phyloP scores from a whole-genome alignment of 2,329 filamentous ascomycete species.

The Scolecobasidium constrictum region DNA sequence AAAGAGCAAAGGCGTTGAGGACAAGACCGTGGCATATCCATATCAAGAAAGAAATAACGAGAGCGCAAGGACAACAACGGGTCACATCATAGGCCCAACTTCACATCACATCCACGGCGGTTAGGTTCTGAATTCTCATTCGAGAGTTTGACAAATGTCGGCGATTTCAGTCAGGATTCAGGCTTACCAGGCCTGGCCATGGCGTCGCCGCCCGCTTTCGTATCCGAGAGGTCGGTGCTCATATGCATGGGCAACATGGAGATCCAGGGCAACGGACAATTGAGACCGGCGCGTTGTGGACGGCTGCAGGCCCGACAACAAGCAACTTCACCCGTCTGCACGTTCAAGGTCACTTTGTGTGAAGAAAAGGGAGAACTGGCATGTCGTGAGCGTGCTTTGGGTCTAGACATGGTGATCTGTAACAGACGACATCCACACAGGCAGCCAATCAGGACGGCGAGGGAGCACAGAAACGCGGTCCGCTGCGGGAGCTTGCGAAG shows the following conservation, averaged over 20 bases:
- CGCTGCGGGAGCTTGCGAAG: neutral
- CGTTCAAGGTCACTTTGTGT: neutral
- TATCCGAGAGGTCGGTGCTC: neutral
- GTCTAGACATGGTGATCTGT: neutral
- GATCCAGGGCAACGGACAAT: neutral
- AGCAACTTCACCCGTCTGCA: neutral
- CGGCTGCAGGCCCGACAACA: too few species aligned
- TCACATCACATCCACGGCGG: neutral
- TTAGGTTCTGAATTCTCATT: neutral
- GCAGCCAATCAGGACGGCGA: neutral
- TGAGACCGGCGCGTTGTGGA: too few species aligned
- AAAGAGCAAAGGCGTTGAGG: too few species aligned
- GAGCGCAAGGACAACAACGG: neutral
- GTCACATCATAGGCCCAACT: neutral
- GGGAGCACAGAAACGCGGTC: neutral
- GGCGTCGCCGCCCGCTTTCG: neutral
- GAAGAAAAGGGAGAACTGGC: neutral
- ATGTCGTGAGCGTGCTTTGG: neutral
- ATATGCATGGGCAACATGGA: too few species aligned
- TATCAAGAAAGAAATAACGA: conserved; percentile 1
- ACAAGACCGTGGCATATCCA: too few species aligned
- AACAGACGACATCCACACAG: neutral
- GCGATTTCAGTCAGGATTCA: neutral
- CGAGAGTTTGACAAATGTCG: neutral
- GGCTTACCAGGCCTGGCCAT: neutral